Evolutionary conservation across 352 stramenopile species (phyloP).

Genomic region (Sclerospora graminicola): DNA sequence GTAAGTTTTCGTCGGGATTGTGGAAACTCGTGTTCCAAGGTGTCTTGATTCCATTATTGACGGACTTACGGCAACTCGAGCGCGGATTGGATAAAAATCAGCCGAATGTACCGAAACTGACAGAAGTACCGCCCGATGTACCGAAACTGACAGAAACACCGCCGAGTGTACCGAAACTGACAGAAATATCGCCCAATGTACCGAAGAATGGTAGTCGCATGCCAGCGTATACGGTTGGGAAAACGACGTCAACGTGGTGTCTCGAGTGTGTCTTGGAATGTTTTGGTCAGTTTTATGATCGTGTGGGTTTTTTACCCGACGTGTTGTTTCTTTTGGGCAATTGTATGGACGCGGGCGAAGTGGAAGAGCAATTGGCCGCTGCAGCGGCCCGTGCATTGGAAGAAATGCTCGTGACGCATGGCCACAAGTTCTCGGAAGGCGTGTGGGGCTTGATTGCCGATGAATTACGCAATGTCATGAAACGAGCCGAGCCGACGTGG

Average conservation of each 20-base stretch:
- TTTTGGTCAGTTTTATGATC: slow-evolving; percentile 76
- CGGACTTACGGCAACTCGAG: slow-evolving; percentile 63
- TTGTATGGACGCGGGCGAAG: slow-evolving; percentile 67
- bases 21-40: slow-evolving; percentile 82
- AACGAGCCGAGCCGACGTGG: slow-evolving; percentile 63
- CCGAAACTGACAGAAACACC: too few species aligned
- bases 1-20: slow-evolving; percentile 62
- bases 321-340: slow-evolving; percentile 68
- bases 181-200: too few species aligned
- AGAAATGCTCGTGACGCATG: slow-evolving; percentile 56
- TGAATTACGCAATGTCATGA: slow-evolving; percentile 70
- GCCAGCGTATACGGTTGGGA: slow-evolving; percentile 25
- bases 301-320: slow-evolving; percentile 64
- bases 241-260: slow-evolving; percentile 57
- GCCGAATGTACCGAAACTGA: slow-evolving; percentile 31
- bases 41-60: slow-evolving; percentile 78
- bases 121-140: slow-evolving; percentile 16
- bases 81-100: slow-evolving; percentile 40
- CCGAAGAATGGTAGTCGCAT: slow-evolving; percentile 17
- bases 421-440: slow-evolving; percentile 69
- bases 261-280: slow-evolving; percentile 51
- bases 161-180: too few species aligned
- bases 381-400: slow-evolving; percentile 50
- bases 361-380: slow-evolving; percentile 54
- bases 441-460: slow-evolving; percentile 76